phyloP scores from a whole-genome alignment of 2,329 filamentous ascomycete genomes.

The Plectosphaerella cucumerina region DNA sequence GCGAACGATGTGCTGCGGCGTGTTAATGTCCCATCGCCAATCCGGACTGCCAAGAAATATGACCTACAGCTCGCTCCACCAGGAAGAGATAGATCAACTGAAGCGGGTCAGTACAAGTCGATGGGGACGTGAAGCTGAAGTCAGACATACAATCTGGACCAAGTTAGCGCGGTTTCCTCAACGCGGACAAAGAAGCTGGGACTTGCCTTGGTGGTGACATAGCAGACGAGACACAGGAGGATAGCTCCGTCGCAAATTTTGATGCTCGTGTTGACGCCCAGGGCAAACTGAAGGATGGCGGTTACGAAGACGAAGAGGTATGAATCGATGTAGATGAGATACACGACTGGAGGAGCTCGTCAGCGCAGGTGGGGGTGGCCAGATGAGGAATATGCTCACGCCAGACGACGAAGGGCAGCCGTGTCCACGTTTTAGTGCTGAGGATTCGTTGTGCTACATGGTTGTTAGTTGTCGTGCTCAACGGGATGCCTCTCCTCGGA shows the following conservation, averaged over 20 bases:
- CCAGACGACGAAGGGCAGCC: constrained; percentile 38
- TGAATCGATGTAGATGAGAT: constrained; percentile 57
- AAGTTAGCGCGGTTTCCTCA: background rate
- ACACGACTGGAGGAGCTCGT: constrained; percentile 42
- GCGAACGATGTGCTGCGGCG: constrained; percentile 50
- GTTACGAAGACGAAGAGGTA: constrained; percentile 56
- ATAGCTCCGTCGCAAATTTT: constrained; percentile 54
- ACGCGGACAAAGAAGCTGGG: background rate
- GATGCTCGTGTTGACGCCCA: constrained; percentile 48
- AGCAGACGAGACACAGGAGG: constrained; percentile 56
- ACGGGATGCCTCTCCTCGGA: background rate
- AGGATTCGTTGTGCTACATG: constrained; percentile 30
- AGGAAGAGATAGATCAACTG: constrained; percentile 61
- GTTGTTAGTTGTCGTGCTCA: constrained; percentile 5
- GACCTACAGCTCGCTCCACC: constrained; percentile 56
- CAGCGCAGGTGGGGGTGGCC: background rate
- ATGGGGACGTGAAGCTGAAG: too few relatives aligned
- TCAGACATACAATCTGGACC: constrained; percentile 25
- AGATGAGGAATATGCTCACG: constrained; percentile 24
- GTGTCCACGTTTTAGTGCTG: constrained; percentile 32
- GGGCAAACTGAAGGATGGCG: constrained; percentile 50
- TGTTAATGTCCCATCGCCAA: constrained; percentile 5
- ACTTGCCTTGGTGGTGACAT: constrained; percentile 58
- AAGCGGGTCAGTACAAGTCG: background rate
- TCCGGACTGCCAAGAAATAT: too few relatives aligned